phyloP scores from a whole-genome alignment of 495 filamentous ascomycete species.

The Baudoinia panamericana region DNA sequence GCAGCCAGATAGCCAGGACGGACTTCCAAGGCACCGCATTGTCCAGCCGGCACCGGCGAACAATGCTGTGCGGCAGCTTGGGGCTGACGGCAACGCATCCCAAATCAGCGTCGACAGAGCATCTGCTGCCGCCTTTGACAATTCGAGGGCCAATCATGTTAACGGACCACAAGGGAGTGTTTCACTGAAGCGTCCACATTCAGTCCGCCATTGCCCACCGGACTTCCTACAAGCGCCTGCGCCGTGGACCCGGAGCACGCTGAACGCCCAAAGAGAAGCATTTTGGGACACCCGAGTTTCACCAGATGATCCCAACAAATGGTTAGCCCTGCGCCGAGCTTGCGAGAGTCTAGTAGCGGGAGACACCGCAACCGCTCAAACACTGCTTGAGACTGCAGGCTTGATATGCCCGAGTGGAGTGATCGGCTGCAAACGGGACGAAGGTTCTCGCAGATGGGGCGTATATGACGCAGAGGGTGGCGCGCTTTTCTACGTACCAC shows the following conservation, averaged over 20 bases:
- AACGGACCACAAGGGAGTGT: slow-evolving; percentile 12
- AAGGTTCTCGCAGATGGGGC: slow-evolving; percentile 30
- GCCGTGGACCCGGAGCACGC: slow-evolving; percentile 37
- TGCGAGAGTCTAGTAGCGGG: slow-evolving; percentile 48
- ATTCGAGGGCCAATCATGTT: slow-evolving; percentile 6
- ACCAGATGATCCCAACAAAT: slow-evolving; percentile 61
- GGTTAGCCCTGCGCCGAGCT: slow-evolving; percentile 56
- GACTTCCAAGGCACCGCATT: no score
- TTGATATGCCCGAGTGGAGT: slow-evolving; percentile 60
- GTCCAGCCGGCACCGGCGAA: no score
- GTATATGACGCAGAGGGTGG: slow-evolving; percentile 62
- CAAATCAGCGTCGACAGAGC: background rate
- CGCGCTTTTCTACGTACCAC: slow-evolving; percentile 60
- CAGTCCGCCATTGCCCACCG: slow-evolving; percentile 19
- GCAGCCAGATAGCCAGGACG: no score
- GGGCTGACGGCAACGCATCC: background rate
- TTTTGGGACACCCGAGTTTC: slow-evolving; percentile 61
- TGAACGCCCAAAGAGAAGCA: slow-evolving; percentile 30
- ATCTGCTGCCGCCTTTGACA: slow-evolving; percentile 4
- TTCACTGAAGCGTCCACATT: slow-evolving; percentile 13
- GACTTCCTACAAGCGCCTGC: slow-evolving; percentile 29
- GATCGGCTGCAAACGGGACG: slow-evolving; percentile 45
- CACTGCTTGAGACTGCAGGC: slow-evolving; percentile 60
- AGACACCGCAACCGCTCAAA: slow-evolving; percentile 61
- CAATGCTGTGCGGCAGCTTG: no score